Evolutionary conservation across 306 rosid species (phyloP).

Genomic region (Ormosia semicastrata): DNA sequence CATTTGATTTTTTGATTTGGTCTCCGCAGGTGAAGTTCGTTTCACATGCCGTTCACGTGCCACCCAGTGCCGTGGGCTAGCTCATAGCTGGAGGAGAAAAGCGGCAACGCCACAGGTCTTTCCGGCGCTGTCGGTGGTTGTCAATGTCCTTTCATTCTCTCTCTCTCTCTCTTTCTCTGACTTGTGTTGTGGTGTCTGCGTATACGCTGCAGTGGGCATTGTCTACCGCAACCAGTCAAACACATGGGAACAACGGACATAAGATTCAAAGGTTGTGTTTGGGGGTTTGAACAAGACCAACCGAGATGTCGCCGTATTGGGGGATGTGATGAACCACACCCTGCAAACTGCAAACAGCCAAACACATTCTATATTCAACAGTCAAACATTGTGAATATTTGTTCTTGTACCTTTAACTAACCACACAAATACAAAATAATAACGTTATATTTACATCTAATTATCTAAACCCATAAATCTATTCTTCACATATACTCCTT

Average conservation of each 20-base stretch:
- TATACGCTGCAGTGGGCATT: neutral
- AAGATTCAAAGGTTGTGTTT: conserved; percentile 1
- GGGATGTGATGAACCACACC: conserved; percentile 18
- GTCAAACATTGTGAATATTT: conserved; percentile 44
- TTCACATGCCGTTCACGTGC: conserved; percentile 26
- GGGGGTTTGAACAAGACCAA: conserved; percentile 1
- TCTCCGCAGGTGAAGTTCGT: neutral
- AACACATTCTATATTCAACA: conserved; percentile 3
- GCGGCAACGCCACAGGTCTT: neutral
- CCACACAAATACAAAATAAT: neutral
- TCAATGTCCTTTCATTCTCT: neutral
- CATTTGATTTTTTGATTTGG: neutral
- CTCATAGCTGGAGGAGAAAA: conserved; percentile 17
- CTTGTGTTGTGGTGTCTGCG: neutral
- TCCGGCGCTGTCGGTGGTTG: conserved; percentile 40
- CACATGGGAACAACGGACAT: conserved; percentile 34
- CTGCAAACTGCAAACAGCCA: neutral
- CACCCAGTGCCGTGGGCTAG: neutral
- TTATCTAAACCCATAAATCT: no score
- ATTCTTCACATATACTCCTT: no score
- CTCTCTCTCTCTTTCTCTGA: neutral
- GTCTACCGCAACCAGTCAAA: neutral
- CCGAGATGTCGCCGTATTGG: conserved; percentile 23
- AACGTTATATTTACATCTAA: no score
- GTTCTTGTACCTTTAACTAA: neutral